Evolutionary conservation across 805 yeast genomes (phyloP).

Genomic region (Candida koratica): DNA sequence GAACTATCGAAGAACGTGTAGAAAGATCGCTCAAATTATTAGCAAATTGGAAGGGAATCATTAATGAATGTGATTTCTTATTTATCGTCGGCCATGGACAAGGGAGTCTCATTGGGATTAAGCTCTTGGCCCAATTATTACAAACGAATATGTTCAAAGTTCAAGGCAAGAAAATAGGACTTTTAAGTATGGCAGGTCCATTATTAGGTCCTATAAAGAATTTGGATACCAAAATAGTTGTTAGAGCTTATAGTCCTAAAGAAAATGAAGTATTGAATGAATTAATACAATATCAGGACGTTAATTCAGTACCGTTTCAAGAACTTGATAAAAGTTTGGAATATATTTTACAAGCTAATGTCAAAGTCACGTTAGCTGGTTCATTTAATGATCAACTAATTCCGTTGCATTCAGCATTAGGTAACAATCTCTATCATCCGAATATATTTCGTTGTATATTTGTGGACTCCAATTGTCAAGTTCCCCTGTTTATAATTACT

Average conservation of each 20-base stretch:
- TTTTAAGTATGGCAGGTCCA: conserved; percentile 36
- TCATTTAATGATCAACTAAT: conserved; percentile 33
- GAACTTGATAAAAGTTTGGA: conserved; percentile 20
- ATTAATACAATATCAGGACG: conserved; percentile 30
- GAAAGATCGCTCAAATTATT: conserved; percentile 23
- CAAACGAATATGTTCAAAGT: conserved; percentile 6
- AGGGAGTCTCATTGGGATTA: conserved; percentile 31
- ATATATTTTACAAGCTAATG: conserved; percentile 22
- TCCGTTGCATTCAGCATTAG: conserved; percentile 33
- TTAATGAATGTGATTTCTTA: conserved; percentile 30
- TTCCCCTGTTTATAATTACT: conserved; percentile 27
- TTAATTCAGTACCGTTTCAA: conserved; percentile 17
- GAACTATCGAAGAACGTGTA: conserved; percentile 29
- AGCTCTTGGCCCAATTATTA: conserved; percentile 23
- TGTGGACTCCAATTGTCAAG: conserved; percentile 16
- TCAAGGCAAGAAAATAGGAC: conserved; percentile 23
- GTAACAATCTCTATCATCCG: conserved; percentile 30
- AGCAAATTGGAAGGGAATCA: conserved; percentile 29
- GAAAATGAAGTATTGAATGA: conserved; percentile 38
- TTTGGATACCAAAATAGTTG: conserved; percentile 32
- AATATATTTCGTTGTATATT: conserved; percentile 31
- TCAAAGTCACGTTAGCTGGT: conserved; percentile 35
- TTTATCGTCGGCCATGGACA: conserved; percentile 32
- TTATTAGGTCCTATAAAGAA: conserved; percentile 30
- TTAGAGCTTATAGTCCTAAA: conserved; percentile 32